Percentiles rank a stretch among this genome's conserved stretches.
phyloP scores from a whole-genome alignment of 73 alveolate genomes.

The Paramecium octaurelia region DNA sequence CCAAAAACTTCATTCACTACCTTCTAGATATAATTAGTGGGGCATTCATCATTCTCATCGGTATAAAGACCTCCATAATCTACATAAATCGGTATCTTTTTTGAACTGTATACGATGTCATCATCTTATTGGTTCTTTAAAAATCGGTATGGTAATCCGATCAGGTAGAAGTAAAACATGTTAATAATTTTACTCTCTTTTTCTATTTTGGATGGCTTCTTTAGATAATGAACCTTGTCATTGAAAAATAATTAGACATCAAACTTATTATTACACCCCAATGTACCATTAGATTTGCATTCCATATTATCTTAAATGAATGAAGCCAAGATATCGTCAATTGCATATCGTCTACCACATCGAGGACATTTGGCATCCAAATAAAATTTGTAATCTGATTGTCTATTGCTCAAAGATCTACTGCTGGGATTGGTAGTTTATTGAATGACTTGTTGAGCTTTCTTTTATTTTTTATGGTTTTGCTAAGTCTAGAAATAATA shows the following conservation, averaged over 20 bases:
- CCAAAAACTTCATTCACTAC: not conserved
- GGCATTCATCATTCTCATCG: not conserved
- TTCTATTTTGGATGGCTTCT: not conserved
- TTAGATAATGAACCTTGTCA: not conserved
- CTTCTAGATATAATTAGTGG: not conserved
- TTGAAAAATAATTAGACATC: not conserved
- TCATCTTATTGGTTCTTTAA: not conserved
- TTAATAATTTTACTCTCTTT: not conserved
- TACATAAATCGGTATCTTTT: not conserved
- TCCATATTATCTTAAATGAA: not conserved
- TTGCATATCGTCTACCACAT: not conserved
- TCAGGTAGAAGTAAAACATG: not conserved
- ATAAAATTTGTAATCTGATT: not conserved
- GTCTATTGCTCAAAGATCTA: not conserved
- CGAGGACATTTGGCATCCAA: constrained; percentile 15
- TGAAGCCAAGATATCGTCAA: not conserved
- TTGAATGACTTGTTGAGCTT: not conserved
- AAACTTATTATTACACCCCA: constrained; percentile 26
- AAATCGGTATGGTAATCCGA: not conserved
- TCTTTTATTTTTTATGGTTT: not conserved
- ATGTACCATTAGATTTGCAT: constrained; percentile 3
- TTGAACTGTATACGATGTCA: not conserved
- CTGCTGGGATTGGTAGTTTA: not conserved
- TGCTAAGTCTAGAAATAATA: not conserved
- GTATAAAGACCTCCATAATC: not conserved